phyloP scores from a whole-genome alignment of 345 rosid genomes.

The Excoecaria cochinchinensis region DNA sequence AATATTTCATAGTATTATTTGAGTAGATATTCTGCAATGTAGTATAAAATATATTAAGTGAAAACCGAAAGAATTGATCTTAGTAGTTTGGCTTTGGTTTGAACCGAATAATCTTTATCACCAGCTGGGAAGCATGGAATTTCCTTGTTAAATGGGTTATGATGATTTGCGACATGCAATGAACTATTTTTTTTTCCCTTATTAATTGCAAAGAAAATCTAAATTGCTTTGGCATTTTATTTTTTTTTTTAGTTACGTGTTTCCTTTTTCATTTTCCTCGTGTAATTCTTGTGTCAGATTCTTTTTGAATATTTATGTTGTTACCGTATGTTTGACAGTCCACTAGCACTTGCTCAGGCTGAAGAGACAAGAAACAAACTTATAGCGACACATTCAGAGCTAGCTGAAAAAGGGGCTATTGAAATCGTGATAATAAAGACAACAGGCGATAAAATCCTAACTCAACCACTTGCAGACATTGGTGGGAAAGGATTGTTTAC shows the following conservation, averaged over 20 bases:
- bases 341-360: constrained; percentile 97
- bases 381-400: constrained; percentile 65
- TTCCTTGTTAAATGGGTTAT: neutral
- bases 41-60: neutral
- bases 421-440: constrained; percentile 89
- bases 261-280: neutral
- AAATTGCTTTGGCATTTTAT: neutral
- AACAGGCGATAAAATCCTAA: constrained; percentile 87
- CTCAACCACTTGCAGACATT: constrained; percentile 94
- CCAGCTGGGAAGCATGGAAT: neutral
- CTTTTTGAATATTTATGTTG: constrained; percentile 21
- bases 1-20: neutral
- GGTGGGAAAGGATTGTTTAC: constrained; percentile 99
- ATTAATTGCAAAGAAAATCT: neutral
- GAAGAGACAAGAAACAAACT: constrained; percentile 86
- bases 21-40: neutral
- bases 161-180: neutral
- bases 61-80: neutral
- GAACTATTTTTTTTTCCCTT: neutral
- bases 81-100: neutral
- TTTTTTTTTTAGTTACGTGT: neutral
- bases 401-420: constrained; percentile 85
- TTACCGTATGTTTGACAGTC: constrained; percentile 60
- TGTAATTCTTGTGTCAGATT: neutral
- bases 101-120: neutral